These are phyloP conservation scores for Backusella circina DNA, from an alignment of 192 early-diverging fungal species.

Conservation along the genomic window DNA sequence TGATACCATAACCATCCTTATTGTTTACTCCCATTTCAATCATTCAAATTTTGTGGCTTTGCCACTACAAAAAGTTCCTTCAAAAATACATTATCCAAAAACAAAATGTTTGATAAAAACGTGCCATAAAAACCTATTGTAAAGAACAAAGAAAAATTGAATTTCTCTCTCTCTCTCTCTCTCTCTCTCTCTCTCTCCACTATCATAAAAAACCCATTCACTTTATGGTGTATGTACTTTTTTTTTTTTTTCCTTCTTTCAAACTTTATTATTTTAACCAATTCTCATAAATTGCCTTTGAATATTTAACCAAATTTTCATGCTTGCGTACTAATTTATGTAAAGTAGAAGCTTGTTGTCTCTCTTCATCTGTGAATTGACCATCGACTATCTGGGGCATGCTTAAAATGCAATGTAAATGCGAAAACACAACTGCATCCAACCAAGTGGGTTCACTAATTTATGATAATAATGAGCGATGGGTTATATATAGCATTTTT, in stretches of 20 bases:
- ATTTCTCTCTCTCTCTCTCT: no score
- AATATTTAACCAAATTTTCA: constrained; percentile 51
- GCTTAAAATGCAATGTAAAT: constrained; percentile 52
- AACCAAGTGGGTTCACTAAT: constrained; percentile 41
- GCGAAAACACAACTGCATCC: constrained; percentile 59
- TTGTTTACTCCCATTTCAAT: no score
- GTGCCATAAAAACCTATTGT: no score
- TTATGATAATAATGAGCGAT: background rate
- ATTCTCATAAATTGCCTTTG: constrained; percentile 28
- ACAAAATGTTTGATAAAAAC: no score
- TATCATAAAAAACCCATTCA: no score
- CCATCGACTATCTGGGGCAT: constrained; percentile 17
- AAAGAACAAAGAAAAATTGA: no score
- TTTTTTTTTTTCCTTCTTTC: background rate
- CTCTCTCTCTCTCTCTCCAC: no score
- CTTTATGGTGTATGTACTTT: no score
- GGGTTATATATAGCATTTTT: background rate
- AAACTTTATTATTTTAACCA: constrained; percentile 21
- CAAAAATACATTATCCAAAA: no score
- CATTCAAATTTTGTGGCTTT: no score
- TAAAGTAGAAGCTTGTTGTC: constrained; percentile 34
- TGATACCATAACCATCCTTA: no score
- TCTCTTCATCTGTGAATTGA: constrained; percentile 16
- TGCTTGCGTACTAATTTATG: constrained; percentile 41
- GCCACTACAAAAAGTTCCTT: no score